phyloP scores from a whole-genome alignment of 176 grass and related monocot species.

The Ensete glaucum region DNA sequence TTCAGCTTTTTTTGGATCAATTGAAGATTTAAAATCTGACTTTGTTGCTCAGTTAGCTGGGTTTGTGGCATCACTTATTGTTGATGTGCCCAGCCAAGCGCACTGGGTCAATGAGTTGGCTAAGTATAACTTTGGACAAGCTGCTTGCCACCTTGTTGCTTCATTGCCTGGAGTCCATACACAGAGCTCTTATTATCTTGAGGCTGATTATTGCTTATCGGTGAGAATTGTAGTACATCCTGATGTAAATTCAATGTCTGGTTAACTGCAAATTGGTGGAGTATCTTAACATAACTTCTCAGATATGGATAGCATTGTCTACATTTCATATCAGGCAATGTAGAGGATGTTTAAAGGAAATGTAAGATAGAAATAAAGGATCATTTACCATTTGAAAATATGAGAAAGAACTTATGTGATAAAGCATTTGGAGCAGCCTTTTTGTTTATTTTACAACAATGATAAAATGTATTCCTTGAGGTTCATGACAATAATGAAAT shows the following conservation, averaged over 20 bases:
- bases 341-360: background rate
- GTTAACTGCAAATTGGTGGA: background rate
- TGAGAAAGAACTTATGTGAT: background rate
- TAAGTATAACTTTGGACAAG: constrained; percentile 66
- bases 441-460: too few species aligned
- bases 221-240: constrained; percentile 2
- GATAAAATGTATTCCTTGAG: too few species aligned
- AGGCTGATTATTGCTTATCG: background rate
- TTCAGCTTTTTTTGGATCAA: constrained; percentile 46
- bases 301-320: background rate
- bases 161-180: constrained; percentile 66
- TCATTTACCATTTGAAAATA: background rate
- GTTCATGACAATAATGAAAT: background rate
- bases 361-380: background rate
- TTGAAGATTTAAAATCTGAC: constrained; percentile 42
- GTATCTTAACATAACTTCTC: background rate
- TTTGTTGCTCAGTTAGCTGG: constrained; percentile 73
- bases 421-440: background rate
- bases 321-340: background rate
- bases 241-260: background rate
- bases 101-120: constrained; percentile 71
- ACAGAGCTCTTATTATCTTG: background rate
- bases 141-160: constrained; percentile 57
- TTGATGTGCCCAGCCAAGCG: constrained; percentile 56
- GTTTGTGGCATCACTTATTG: constrained; percentile 58